Base-by-base conservation (phyloP, 23 red algal genomes). In the Gracilaria gracilis region DNA sequence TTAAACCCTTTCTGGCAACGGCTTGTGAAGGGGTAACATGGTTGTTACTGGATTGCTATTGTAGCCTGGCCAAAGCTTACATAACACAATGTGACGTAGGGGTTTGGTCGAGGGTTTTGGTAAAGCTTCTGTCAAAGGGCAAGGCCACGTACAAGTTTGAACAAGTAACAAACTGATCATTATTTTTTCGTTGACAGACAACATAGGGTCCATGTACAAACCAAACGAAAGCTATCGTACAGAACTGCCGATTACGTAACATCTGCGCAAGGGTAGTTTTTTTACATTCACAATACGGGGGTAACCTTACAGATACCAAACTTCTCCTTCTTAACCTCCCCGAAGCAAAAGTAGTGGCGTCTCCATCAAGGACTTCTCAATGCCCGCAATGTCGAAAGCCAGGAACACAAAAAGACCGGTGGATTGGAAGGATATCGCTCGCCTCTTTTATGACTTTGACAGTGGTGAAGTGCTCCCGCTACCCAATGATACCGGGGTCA, bases 391-490 rank as follows among this genome's bases (percentile, higher is more conserved):
- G 64, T 17, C 64, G 16, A 69, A 34, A 4, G 37, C 14, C 64
- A 69, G 37, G 64, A 11, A 3, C 1, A 5, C 0, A 20, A 8
- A n/a, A 37, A 69, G 13, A 37, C 37, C 64, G 1, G 23, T 37
- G 24, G 42, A 77, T 9, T 77, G 72, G 72, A 46, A 77, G 50
- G 39, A 77, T 28, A 50, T 77, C 20, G 40, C 46, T 15, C 40
- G 46, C 23, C 40, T 77, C 21, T 77, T 77, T 37, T 77, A 77
- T 17, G 46, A 77, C 72, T 77, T 77, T 50, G 72, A 77, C 17
- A 50, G 46, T 16, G 46, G 46, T 77, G 72, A 77, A 77, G 20
- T 50, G 20, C 38, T 19, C n/a, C 72, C 40, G 9, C 23, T 77
- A 17, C 31, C 72, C 23, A 9, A 28, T 15, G 38, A n/a, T 51